Evolutionary conservation across 192 early-diverging fungal species (phyloP).

Genomic region (Helicostylum pulchrum): DNA sequence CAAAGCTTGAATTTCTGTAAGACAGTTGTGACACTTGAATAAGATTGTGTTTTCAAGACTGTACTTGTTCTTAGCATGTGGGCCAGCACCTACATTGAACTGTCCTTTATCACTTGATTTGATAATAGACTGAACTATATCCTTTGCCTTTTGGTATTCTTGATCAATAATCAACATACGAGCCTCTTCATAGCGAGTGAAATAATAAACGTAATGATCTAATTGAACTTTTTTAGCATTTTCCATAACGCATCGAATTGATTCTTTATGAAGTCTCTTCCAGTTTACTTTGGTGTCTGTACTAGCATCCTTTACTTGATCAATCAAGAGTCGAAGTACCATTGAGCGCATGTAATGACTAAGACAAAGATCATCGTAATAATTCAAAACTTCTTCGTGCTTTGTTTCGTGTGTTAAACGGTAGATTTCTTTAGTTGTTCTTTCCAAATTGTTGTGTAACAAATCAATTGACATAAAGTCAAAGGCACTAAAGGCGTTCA

Average conservation of each 20-base stretch:
- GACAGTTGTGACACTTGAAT: slow-evolving; percentile 57
- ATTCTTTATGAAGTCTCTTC: slow-evolving; percentile 24
- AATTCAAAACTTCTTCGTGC: slow-evolving; percentile 44
- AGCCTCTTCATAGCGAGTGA: slow-evolving; percentile 57
- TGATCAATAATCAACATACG: slow-evolving; percentile 45
- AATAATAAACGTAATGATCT: slow-evolving; percentile 62
- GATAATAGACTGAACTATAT: slow-evolving; percentile 50
- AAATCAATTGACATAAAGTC: slow-evolving; percentile 62
- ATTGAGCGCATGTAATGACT: slow-evolving; percentile 66
- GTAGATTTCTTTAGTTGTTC: slow-evolving; percentile 46
- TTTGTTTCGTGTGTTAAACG: slow-evolving; percentile 23
- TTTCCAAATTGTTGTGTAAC: slow-evolving; percentile 40
- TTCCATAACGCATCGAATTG: slow-evolving; percentile 47
- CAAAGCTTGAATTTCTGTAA: slow-evolving; percentile 31
- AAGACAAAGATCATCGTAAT: slow-evolving; percentile 79
- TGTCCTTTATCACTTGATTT: slow-evolving; percentile 31
- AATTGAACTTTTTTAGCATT: slow-evolving; percentile 54
- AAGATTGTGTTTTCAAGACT: slow-evolving; percentile 60
- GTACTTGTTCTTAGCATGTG: slow-evolving; percentile 61
- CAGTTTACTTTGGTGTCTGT: slow-evolving; percentile 1
- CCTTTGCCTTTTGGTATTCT: slow-evolving; percentile 39
- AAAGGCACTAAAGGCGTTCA: slow-evolving; percentile 69
- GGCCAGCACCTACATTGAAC: slow-evolving; percentile 26
- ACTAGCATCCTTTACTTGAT: slow-evolving; percentile 35
- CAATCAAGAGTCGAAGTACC: slow-evolving; percentile 60